These are phyloP conservation scores for Euphorbia tirucalli DNA, from an alignment of 345 rosid species.

Conservation along the genomic window DNA sequence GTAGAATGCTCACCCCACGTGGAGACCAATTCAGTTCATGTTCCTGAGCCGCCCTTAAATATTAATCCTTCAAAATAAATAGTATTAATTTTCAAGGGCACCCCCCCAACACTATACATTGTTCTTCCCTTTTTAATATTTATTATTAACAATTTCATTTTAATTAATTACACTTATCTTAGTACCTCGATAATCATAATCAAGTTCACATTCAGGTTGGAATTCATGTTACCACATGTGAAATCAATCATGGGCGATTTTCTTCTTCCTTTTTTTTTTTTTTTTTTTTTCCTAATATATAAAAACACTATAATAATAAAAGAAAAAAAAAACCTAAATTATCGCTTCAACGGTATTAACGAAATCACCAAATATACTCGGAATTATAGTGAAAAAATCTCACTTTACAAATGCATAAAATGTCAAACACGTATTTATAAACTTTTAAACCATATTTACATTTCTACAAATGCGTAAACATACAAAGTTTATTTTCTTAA, in stretches of 20 bases:
- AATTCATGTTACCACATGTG: conserved; percentile 25
- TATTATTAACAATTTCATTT: neutral
- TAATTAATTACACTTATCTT: conserved; percentile 4
- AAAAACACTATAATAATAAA: too few species aligned
- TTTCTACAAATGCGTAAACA: too few species aligned
- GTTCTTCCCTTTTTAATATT: neutral
- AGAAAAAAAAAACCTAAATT: too few species aligned
- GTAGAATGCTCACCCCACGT: conserved; percentile 34
- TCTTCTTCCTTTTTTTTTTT: neutral
- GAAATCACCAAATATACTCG: too few species aligned
- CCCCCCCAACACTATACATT: neutral
- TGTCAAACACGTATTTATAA: too few species aligned
- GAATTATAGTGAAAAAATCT: too few species aligned
- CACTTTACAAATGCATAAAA: too few species aligned
- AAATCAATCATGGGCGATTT: conserved; percentile 23
- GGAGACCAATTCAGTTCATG: conserved; percentile 43
- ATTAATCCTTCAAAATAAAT: neutral
- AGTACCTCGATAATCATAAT: conserved; percentile 25
- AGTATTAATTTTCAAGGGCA: neutral
- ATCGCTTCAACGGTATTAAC: too few species aligned
- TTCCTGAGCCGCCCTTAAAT: conserved; percentile 22
- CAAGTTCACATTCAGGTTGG: conserved; percentile 8
- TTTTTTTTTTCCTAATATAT: too few species aligned
- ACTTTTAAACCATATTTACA: too few species aligned
- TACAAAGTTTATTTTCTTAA: too few species aligned